Base-by-base conservation (phyloP, 805 yeast genomes). In the Myxozyma neglecta region DNA sequence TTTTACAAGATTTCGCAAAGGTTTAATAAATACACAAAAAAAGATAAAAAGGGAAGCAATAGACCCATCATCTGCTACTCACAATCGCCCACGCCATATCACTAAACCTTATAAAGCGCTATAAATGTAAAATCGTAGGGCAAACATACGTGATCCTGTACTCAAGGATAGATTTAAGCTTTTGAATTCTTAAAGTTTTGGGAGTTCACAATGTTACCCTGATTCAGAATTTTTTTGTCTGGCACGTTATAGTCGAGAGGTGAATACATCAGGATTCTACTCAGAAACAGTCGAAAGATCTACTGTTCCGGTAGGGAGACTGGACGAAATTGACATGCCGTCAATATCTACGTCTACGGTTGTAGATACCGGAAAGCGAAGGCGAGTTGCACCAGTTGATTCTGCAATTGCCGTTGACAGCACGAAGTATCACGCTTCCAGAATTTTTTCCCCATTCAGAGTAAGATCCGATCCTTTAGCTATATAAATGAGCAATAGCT, bases 401-500 rank as follows among this genome's bases (percentile, higher is more conserved):
- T 32, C 53, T 14, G 32, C 54, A 13, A 51, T 35, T 13, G 42
- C 46, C 16, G 44, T 32, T 20, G 45, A 37, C 24, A 32, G 37
- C 34, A 39, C 37, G 18, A 42, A 34, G 37, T 20, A 18, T 24
- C 56, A 60, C 29, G 68, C 79, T 1, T 86, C 90, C 0, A 84
- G 79, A 71, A 83, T 91, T 37, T 91, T 89, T 74, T 83, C 96
- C 20, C 97, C 97, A 0, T 91, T 89, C 73, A 79, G 97, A 75
- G 88, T 82, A 69, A n/a, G 39, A 14, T 29, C 1, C 16, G 5
- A 9, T 8, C 11, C n/a, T 16, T 50, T 3, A 36, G 16, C 29
- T 24, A 24, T 36, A 36, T 37, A 14, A 36, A 7, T 50, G 16
- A 1, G 35, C 11, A 8, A 49, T 14, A 35, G 11, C 20, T 53